Evolutionary conservation across 129 eudicot species (phyloP).

Genomic region (Ambrosia trifida): DNA sequence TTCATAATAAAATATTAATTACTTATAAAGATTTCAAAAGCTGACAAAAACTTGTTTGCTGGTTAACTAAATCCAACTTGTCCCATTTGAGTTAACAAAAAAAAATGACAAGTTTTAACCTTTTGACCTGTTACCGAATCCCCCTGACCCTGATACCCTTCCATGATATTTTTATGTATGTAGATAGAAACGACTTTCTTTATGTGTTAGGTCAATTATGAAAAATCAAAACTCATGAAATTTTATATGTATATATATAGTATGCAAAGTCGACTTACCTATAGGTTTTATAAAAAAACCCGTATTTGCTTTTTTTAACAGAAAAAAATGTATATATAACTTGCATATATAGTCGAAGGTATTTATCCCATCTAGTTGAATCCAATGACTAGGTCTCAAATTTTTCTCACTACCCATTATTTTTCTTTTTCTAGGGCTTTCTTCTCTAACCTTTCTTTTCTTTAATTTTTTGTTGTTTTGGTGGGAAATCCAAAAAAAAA

Average conservation of each 20-base stretch:
- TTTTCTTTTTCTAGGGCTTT: too few species aligned
- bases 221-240: slow-evolving; percentile 5
- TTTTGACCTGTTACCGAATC: neutral
- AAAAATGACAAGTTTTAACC: neutral
- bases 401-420: too few species aligned
- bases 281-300: too few species aligned
- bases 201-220: neutral
- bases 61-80: neutral
- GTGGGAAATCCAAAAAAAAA: too few species aligned
- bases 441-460: too few species aligned
- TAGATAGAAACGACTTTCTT: neutral
- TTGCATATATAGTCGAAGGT: too few species aligned
- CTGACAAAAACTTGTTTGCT: neutral
- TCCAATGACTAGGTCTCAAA: too few species aligned
- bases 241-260: neutral
- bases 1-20: neutral
- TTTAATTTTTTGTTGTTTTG: too few species aligned
- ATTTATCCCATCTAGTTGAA: too few species aligned
- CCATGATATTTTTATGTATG: neutral
- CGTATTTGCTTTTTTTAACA: too few species aligned
- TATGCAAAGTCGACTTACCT: too few species aligned
- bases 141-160: neutral
- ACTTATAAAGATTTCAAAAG: neutral
- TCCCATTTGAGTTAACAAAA: neutral
- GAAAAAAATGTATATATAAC: too few species aligned